Evolutionary conservation across 345 rosid species (phyloP), one percentile per base, ranked within the genome.

Genomic region (Capsella bursapastoris): DNA sequence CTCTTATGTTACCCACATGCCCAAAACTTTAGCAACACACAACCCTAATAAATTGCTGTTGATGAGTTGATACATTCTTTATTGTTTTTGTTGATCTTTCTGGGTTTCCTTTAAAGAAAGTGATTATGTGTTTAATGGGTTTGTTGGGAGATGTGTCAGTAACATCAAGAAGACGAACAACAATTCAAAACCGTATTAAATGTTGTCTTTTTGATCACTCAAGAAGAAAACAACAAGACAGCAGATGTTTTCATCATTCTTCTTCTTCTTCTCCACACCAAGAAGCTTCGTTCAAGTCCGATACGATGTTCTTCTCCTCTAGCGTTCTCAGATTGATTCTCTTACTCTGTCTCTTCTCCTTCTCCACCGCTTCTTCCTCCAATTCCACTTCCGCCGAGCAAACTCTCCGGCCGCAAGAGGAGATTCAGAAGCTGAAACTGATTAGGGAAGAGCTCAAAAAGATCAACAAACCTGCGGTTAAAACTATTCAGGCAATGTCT

Each of bases 391-490:
- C 14, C 53, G 2, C 8, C 2, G 16, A 88, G 68, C 93, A 82
- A 76, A 85, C 88, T 75, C 81, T 94, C 55, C 83, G 86, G 61
- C 89, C 93, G 0, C 83, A 72, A 67, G 84, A 89, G 64, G 90
- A 87, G 81, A 72, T 87, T 9, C 77, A 16, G 52, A 89, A 83
- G 86, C 64, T 92, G 67, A 84, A 74, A 77, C 43, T 79, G 14
- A 83, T 90, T 57, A 87, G 84, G 81, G 49, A 86, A 45, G 90
- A 80, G 65, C 97, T 95, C 43, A 60, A 71, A n/a, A 92, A 83
- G 82, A 86, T 95, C 83, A 95, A 92, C 91, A 95, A 92, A 80
- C 91, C 96, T 7, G 74, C 94, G 9, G 73, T 89, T 59, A 88
- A 88, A 87, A 89, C 97, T 56, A 87, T 93, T 77, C 91, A 88